These are phyloP conservation scores for Dictyostelium firmibasis DNA, from an alignment of 78 protist species.

Conservation along the genomic window DNA sequence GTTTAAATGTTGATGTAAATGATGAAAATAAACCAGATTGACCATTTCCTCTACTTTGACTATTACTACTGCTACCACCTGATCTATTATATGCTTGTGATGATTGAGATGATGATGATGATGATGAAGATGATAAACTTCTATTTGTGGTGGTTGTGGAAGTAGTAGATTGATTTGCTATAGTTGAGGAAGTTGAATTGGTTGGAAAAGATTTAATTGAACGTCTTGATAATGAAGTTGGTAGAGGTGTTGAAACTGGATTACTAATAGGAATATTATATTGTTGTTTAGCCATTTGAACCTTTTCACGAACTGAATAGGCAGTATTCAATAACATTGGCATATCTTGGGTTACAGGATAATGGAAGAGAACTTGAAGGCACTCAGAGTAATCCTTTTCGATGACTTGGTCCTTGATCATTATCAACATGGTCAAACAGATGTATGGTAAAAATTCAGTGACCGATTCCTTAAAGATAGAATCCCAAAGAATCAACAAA, in stretches of 20 bases:
- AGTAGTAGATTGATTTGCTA: not conserved
- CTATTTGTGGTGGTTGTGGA: not conserved
- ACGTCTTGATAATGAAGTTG: not conserved
- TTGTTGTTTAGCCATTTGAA: not conserved
- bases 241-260: not conserved
- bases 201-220: slow-evolving; percentile 2
- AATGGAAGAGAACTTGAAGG: slow-evolving; percentile 50
- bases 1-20: slow-evolving; percentile 43
- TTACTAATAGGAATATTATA: not conserved
- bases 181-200: not conserved
- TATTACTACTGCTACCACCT: not conserved
- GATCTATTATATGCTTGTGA: not conserved
- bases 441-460: slow-evolving; percentile 57
- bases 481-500: slow-evolving; percentile 85
- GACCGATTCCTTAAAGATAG: slow-evolving; percentile 60
- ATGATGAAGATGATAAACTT: not conserved
- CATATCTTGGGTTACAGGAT: slow-evolving; percentile 40
- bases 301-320: slow-evolving; percentile 10
- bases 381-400: slow-evolving; percentile 62
- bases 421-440: slow-evolving; percentile 80
- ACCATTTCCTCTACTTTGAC: not conserved
- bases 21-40: slow-evolving; percentile 22
- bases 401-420: slow-evolving; percentile 34
- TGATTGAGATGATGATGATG: slow-evolving; percentile 11
- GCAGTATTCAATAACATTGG: not conserved